A percentile compares a stretch with the other conserved stretches of the same genome.
These are phyloP conservation scores for Pseudozyma sp. DNA, from an alignment of 1,284 basidiomycete genomes.

Conservation along the genomic window DNA sequence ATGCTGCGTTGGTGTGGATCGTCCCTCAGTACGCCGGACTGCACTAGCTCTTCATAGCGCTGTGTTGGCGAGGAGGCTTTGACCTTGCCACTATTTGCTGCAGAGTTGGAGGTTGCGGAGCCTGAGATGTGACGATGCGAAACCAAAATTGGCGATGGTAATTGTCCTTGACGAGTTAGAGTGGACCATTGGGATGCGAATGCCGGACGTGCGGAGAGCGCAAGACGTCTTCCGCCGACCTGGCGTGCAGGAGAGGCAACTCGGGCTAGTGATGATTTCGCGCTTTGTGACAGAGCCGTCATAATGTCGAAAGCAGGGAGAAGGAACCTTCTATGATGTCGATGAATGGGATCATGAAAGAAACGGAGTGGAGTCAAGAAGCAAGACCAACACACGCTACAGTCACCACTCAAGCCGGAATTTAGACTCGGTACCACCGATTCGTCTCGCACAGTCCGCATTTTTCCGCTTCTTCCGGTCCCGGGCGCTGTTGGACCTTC, in stretches of 20 bases:
- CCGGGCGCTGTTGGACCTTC: too few species aligned
- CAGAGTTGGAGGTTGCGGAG: conserved; percentile 11
- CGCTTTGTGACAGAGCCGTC: conserved; percentile 16
- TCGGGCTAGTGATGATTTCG: neutral
- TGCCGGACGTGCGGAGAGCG: conserved; percentile 8
- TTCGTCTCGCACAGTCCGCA: conserved; percentile 6
- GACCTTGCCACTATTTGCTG: conserved; percentile 16
- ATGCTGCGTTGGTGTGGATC: conserved; percentile 89
- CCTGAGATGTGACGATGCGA: conserved; percentile 7
- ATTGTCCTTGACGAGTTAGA: neutral
- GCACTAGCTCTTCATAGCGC: conserved; percentile 82
- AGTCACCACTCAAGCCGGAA: conserved; percentile 16
- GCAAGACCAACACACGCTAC: neutral
- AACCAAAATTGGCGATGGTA: neutral
- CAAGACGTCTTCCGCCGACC: conserved; percentile 23
- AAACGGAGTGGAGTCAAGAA: neutral
- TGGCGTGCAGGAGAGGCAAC: conserved; percentile 24
- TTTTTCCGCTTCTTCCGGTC: conserved; percentile 31
- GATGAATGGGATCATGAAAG: neutral
- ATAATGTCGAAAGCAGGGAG: conserved; percentile 7
- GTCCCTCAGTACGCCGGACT: conserved; percentile 77
- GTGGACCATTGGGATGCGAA: conserved; percentile 5
- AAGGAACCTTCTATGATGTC: conserved; percentile 7
- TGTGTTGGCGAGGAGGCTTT: conserved; percentile 72
- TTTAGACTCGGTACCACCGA: conserved; percentile 6